Evolutionary conservation across 2,329 filamentous ascomycete species (phyloP).

Genomic region (Bisporella sp.): DNA sequence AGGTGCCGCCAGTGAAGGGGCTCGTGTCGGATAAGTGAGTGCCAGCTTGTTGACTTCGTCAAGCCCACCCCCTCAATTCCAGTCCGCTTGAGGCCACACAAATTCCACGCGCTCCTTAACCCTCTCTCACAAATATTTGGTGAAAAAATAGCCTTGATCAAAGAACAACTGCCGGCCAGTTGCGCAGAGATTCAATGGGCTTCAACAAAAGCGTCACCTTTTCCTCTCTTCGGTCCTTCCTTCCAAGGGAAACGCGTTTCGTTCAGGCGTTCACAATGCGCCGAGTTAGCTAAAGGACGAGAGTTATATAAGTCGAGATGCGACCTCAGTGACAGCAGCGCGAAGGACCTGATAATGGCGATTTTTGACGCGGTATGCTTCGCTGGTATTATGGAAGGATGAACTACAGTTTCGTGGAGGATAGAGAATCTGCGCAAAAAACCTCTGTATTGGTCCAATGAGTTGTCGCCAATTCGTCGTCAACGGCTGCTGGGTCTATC

Average conservation of each 20-base stretch:
- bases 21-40: constrained; percentile 51
- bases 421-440: not conserved
- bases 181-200: too few relatives aligned
- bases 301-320: not conserved
- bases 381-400: not conserved
- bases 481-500: constrained; percentile 20
- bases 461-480: constrained; percentile 13
- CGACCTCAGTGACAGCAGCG: not conserved
- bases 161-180: too few relatives aligned
- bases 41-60: constrained; percentile 51
- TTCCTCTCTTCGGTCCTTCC: too few relatives aligned
- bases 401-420: not conserved
- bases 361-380: not conserved
- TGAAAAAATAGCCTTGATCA: too few relatives aligned
- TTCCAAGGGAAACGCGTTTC: too few relatives aligned
- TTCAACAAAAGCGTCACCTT: too few relatives aligned
- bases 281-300: too few relatives aligned
- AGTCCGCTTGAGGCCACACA: not conserved
- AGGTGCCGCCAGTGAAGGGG: constrained; percentile 58
- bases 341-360: not conserved
- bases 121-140: too few relatives aligned
- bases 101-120: too few relatives aligned
- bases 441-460: not conserved
- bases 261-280: too few relatives aligned
- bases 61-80: not conserved